Base-by-base conservation (phyloP, 441 rosid species). In the Kokia cookei region DNA sequence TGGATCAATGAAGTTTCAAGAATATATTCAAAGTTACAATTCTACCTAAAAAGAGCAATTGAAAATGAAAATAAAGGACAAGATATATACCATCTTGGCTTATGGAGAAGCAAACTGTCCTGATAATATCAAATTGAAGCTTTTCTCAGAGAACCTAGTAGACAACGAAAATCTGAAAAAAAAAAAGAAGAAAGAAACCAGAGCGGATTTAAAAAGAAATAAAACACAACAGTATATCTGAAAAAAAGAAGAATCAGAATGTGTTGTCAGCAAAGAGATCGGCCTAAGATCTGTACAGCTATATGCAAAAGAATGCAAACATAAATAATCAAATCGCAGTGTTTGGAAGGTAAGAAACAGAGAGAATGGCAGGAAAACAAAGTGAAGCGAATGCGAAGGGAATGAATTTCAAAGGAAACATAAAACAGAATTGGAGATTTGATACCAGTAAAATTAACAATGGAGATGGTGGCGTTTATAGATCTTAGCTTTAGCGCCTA, bases 21-120 rank as follows among this genome's bases (percentile, higher is more conserved):
- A 45, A 45, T 45, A 3, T 45, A n/a, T 51, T n/a, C 7, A 51
- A 51, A 51, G 22, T 51, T n/a, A 51, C 55, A 51, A 15, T n/a
- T 51, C 7, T 15, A 51, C 55, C 55, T 51, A 15, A n/a, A 15
- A n/a, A 51, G 22, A 51, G n/a, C 40, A 2, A 65, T 2, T 43
- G 22, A 51, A 51, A 15, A 51, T 51, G 55, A n/a, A 51, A 51
- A n/a, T n/a, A 15, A 51, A 7, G 55, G 61, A 24, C 26, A 55
- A 73, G 24, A 65, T 24, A 17, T 19, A 51, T 65, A 73, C 76
- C 76, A 73, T 73, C 24, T 73, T 73, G 63, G 13, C 7, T 65
- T 19, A 37, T 19, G 7, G 22, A 53, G 70, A 50, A 73, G 45
- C 68, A 58, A 71, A 17, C 24, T 26, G 51, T 3, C 70, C n/a